Percentiles rank a stretch among this genome's conserved stretches.
Conservation (phyloP, 495 filamentous ascomycete species). For the Opeltia flavorubescens region DNA sequence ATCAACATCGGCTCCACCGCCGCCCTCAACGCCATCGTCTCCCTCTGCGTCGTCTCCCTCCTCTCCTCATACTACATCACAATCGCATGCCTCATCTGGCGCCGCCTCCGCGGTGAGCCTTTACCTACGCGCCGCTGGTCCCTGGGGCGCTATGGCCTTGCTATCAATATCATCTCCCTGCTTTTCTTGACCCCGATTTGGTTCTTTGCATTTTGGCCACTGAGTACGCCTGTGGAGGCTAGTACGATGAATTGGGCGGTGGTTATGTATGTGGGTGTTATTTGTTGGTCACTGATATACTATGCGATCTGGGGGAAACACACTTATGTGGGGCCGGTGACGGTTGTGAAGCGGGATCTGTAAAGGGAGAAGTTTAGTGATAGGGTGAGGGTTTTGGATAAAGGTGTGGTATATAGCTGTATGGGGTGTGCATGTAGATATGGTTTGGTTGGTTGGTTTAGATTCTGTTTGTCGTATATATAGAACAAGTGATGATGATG, state of each 20-base stretch:
- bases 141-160: slow-evolving; percentile 28
- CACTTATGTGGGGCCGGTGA: slow-evolving; percentile 7
- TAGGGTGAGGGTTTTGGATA: too few species aligned
- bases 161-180: slow-evolving; percentile 23
- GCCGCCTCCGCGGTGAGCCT: slow-evolving; percentile 23
- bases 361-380: too few species aligned
- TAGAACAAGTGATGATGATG: too few species aligned
- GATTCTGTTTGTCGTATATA: too few species aligned
- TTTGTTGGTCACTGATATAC: slow-evolving; percentile 29
- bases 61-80: slow-evolving; percentile 27
- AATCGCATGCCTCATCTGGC: slow-evolving; percentile 26
- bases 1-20: slow-evolving; percentile 43
- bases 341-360: slow-evolving; percentile 16
- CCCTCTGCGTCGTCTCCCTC: slow-evolving; percentile 24
- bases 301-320: slow-evolving; percentile 24
- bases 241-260: slow-evolving; percentile 36
- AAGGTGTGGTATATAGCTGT: too few species aligned
- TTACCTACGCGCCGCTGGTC: slow-evolving; percentile 28
- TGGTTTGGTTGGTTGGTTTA: too few species aligned
- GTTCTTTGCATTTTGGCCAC: slow-evolving; percentile 39
- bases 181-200: slow-evolving; percentile 29
- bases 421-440: too few species aligned
- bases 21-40: slow-evolving; percentile 39
- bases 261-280: slow-evolving; percentile 27
- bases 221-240: slow-evolving; percentile 24